A percentile compares a stretch with the other conserved stretches of the same genome.
Conservation (phyloP, 176 grass and related monocot species). For the Saccharum spontaneum region DNA sequence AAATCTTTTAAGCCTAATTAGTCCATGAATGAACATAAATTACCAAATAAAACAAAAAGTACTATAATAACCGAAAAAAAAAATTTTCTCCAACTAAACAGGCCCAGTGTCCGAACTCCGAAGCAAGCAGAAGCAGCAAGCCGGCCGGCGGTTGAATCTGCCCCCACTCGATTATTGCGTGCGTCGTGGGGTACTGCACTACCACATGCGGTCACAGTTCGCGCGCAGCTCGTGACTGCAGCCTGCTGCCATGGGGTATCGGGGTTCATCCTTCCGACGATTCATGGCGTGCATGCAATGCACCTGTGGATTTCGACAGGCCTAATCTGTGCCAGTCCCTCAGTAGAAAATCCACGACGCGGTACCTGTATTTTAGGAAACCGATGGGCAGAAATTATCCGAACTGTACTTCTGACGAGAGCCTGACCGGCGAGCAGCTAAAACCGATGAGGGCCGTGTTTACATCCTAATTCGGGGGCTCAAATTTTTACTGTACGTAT, state of each 20-base stretch:
- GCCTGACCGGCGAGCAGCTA: too few species aligned
- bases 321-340: not conserved
- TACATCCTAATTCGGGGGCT: too few species aligned
- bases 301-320: not conserved
- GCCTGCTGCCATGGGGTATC: not conserved
- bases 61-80: too few species aligned
- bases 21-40: too few species aligned
- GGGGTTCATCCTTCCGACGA: not conserved
- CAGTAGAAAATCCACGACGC: not conserved
- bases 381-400: not conserved
- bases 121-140: not conserved
- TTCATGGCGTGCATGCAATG: slow-evolving; percentile 16
- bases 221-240: not conserved
- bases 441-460: too few species aligned
- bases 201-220: not conserved
- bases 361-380: not conserved
- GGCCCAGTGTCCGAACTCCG: slow-evolving; percentile 6
- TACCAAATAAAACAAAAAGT: too few species aligned
- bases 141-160: slow-evolving; percentile 32
- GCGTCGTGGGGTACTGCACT: not conserved
- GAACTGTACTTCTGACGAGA: not conserved
- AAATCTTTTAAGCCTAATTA: too few species aligned
- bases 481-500: too few species aligned
- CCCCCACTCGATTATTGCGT: slow-evolving; percentile 44
- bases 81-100: too few species aligned